phyloP scores from a whole-genome alignment of 2,329 filamentous ascomycete species.

The Teratosphaeria gauchensis region DNA sequence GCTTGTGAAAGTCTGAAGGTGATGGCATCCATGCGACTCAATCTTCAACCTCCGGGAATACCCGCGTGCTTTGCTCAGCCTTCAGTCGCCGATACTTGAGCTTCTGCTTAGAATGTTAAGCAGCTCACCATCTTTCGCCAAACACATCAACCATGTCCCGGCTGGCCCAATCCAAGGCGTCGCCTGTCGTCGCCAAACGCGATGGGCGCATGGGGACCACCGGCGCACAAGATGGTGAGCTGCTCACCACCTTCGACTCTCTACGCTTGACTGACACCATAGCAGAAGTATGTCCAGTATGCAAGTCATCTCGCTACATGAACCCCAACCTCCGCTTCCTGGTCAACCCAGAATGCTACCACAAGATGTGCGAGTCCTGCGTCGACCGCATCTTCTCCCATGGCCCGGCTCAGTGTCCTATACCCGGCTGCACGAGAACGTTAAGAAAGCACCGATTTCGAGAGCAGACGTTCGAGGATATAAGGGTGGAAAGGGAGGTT shows the following conservation, averaged over 20 bases:
- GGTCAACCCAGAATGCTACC: slow-evolving; percentile 97
- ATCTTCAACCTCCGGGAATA: background rate
- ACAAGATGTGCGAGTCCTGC: slow-evolving; percentile 96
- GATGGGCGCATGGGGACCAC: background rate
- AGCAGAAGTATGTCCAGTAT: slow-evolving; percentile 82
- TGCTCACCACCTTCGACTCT: slow-evolving; percentile 6
- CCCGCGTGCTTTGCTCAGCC: background rate
- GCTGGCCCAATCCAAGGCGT: slow-evolving; percentile 18
- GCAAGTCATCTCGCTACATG: slow-evolving; percentile 92
- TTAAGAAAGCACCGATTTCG: slow-evolving; percentile 78
- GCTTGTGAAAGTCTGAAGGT: background rate
- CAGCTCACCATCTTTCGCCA: background rate
- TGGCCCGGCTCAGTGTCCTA: slow-evolving; percentile 84
- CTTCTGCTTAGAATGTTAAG: background rate
- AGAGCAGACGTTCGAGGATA: slow-evolving; percentile 79
- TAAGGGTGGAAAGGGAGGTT: slow-evolving; percentile 82
- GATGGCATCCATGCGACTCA: background rate
- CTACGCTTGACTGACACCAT: background rate
- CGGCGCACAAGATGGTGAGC: slow-evolving; percentile 24
- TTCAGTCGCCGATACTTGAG: background rate
- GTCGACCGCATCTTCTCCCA: slow-evolving; percentile 89
- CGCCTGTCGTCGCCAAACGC: slow-evolving; percentile 9
- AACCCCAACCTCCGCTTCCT: slow-evolving; percentile 90
- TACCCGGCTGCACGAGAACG: slow-evolving; percentile 78
- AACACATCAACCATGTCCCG: slow-evolving; percentile 21